These are phyloP conservation scores for Nitzschia inconspicua DNA, from an alignment of 108 stramenopile genomes.

Conservation along the genomic window DNA sequence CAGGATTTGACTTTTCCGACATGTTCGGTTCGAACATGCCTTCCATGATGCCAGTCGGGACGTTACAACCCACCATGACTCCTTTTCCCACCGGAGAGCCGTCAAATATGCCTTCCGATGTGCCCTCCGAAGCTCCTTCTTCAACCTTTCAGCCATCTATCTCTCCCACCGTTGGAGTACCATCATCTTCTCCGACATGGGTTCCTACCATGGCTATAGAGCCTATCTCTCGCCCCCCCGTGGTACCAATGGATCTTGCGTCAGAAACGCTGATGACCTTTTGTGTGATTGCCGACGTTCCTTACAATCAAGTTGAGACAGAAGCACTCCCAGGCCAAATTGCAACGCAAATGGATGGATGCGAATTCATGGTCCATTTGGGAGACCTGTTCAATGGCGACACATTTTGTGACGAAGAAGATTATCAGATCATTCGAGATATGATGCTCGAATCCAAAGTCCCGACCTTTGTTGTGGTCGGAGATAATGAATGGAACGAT, in stretches of 20 bases:
- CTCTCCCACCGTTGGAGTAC: background rate
- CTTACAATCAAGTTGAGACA: constrained; percentile 24
- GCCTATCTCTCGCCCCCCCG: constrained; percentile 7
- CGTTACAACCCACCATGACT: background rate
- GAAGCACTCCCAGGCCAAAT: constrained; percentile 15
- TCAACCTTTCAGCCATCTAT: background rate
- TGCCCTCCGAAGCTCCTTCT: background rate
- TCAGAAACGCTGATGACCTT: constrained; percentile 9
- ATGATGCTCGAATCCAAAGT: constrained; percentile 30
- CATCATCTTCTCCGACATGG: constrained; percentile 9
- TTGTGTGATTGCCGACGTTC: constrained; percentile 44
- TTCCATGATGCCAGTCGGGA: background rate
- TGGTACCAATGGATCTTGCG: constrained; percentile 2
- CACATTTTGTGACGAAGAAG: background rate
- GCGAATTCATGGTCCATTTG: constrained; percentile 50
- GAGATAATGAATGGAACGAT: constrained; percentile 61
- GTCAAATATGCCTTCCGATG: background rate
- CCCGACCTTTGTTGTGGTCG: constrained; percentile 41
- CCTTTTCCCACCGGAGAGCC: background rate
- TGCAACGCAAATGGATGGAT: constrained; percentile 15
- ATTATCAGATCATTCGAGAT: constrained; percentile 13
- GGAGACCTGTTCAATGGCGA: constrained; percentile 42
- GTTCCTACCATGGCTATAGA: background rate
- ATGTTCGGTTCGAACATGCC: no score
- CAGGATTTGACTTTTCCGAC: background rate